Conservation (phyloP, 257 asterid genomes). For the Nicotiana tomentosiformis region DNA sequence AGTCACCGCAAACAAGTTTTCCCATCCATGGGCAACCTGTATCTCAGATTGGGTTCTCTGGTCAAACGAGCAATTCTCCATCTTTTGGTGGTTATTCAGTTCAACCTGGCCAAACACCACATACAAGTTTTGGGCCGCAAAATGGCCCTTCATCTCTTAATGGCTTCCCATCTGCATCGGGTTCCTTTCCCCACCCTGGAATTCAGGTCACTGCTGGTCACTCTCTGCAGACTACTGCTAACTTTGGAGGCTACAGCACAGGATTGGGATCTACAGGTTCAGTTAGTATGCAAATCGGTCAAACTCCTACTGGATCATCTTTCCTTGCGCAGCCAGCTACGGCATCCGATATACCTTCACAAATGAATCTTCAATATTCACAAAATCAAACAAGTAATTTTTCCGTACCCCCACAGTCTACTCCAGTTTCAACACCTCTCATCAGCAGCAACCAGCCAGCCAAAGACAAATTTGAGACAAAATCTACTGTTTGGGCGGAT, state of each 20-base stretch:
- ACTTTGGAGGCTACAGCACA: constrained; percentile 40
- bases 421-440: constrained; percentile 37
- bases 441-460: constrained; percentile 47
- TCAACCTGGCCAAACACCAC: constrained; percentile 41
- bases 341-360: constrained; percentile 29
- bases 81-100: constrained; percentile 32
- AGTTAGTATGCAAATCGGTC: constrained; percentile 30
- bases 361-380: constrained; percentile 39
- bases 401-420: constrained; percentile 20
- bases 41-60: constrained; percentile 2
- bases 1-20: constrained; percentile 15
- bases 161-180: constrained; percentile 34
- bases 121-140: constrained; percentile 43
- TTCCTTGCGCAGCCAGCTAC: constrained; percentile 34
- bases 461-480: constrained; percentile 80
- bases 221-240: constrained; percentile 31
- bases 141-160: constrained; percentile 34
- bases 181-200: constrained; percentile 27
- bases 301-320: constrained; percentile 36
- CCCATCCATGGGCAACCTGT: background rate
- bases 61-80: constrained; percentile 17
- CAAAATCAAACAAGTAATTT: constrained; percentile 28
- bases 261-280: constrained; percentile 36
- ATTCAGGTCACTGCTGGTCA: constrained; percentile 17
- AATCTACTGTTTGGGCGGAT: constrained; percentile 97